phyloP scores from a whole-genome alignment of 2,329 filamentous ascomycete species.

The Epichloe sylvatica region DNA sequence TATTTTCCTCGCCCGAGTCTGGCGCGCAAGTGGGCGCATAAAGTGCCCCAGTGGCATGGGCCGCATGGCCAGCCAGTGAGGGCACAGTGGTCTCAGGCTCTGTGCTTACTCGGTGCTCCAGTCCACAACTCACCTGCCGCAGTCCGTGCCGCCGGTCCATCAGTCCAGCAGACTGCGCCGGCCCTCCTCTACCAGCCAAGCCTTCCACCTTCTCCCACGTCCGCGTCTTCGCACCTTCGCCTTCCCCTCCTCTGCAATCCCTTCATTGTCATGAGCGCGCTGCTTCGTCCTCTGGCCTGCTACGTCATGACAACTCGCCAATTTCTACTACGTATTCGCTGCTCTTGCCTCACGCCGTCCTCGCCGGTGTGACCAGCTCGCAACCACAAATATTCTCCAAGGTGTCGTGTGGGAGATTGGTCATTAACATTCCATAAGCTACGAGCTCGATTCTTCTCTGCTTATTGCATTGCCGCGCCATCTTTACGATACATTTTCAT shows the following conservation, averaged over 20 bases:
- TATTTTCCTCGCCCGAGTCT: background rate
- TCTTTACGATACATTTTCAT: background rate
- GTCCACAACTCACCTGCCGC: background rate
- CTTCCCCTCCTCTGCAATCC: constrained; percentile 2
- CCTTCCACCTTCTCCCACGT: background rate
- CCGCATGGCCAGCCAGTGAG: too few species aligned
- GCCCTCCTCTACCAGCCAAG: constrained; percentile 3
- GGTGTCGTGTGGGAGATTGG: constrained; percentile 1
- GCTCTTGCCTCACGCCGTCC: constrained; percentile 3
- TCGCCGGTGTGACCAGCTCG: constrained; percentile 8
- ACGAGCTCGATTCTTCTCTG: constrained; percentile 11
- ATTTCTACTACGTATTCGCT: constrained; percentile 2
- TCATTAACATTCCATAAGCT: constrained; percentile 9
- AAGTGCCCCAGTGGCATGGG: too few species aligned
- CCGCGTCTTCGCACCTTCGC: constrained; percentile 2
- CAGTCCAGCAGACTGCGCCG: constrained; percentile 3
- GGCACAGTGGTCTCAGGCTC: too few species aligned
- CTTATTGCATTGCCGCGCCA: background rate
- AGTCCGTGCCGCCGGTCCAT: background rate
- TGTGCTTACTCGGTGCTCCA: too few species aligned
- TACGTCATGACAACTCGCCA: constrained; percentile 9
- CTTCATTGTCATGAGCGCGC: constrained; percentile 6
- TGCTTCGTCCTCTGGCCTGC: constrained; percentile 2
- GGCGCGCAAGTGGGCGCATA: background rate
- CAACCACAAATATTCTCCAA: background rate